A percentile compares a stretch with the other conserved stretches of the same genome.
These are phyloP conservation scores for Deuterostichococcus epilithicus DNA, from an alignment of 139 green algal species.

Conservation along the genomic window DNA sequence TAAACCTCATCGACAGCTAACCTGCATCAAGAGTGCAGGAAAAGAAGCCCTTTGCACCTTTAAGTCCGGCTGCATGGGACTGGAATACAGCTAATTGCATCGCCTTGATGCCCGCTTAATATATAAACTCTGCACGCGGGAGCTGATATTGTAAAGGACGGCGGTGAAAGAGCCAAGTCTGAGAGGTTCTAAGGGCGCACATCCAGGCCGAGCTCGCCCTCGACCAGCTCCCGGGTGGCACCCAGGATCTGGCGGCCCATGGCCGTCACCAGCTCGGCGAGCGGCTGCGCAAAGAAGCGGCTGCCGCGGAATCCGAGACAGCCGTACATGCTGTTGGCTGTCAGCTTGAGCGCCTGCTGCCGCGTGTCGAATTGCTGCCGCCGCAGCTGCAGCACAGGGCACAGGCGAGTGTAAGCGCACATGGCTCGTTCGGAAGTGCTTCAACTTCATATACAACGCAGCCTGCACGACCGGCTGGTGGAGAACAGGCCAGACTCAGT, in stretches of 20 bases:
- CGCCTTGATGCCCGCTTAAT: no score
- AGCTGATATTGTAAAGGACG: no score
- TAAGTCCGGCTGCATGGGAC: no score
- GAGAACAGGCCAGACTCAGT: no score
- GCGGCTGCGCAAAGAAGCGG: slow-evolving; percentile 89
- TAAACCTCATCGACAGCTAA: background rate
- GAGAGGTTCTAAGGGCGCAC: slow-evolving; percentile 29
- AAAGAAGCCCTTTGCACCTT: background rate
- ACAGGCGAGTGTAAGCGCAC: no score
- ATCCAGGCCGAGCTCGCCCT: slow-evolving; percentile 63
- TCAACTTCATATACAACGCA: no score
- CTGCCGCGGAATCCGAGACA: slow-evolving; percentile 92
- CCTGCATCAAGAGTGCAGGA: background rate
- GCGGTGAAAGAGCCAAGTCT: no score
- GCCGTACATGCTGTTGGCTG: slow-evolving; percentile 97
- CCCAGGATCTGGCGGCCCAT: slow-evolving; percentile 88
- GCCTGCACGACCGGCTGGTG: no score
- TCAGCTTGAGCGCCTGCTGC: slow-evolving; percentile 95
- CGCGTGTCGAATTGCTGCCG: slow-evolving; percentile 86
- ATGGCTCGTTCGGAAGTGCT: background rate
- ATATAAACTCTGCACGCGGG: no score
- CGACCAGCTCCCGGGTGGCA: slow-evolving; percentile 90
- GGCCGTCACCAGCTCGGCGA: slow-evolving; percentile 93
- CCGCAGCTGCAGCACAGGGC: slow-evolving; percentile 18
- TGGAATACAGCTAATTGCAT: no score